phyloP scores from a whole-genome alignment of 345 rosid species.

The Camelina hispida region DNA sequence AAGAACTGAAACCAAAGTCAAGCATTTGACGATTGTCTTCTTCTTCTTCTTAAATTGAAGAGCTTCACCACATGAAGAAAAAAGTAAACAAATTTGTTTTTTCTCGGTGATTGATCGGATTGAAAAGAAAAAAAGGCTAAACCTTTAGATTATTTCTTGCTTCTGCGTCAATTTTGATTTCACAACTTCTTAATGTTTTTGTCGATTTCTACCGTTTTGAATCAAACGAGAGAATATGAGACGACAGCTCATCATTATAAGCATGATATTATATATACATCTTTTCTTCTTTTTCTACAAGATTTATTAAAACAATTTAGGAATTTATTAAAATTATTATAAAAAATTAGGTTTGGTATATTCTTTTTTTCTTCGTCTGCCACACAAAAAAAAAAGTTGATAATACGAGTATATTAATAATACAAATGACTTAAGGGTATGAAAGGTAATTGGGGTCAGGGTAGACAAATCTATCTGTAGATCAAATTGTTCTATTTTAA shows the following conservation, averaged over 20 bases:
- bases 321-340: too few relatives aligned
- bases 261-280: slow-evolving; percentile 15
- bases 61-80: slow-evolving; percentile 27
- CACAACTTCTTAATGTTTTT: slow-evolving; percentile 20
- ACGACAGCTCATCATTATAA: slow-evolving; percentile 40
- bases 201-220: slow-evolving; percentile 40
- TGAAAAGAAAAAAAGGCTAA: slow-evolving; percentile 1
- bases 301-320: too few relatives aligned
- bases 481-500: too few relatives aligned
- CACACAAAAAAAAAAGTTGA: too few relatives aligned
- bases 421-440: too few relatives aligned
- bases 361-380: too few relatives aligned
- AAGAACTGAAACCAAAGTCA: slow-evolving; percentile 38
- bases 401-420: too few relatives aligned
- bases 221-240: slow-evolving; percentile 34
- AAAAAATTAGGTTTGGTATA: too few relatives aligned
- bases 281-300: too few relatives aligned
- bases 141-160: slow-evolving; percentile 8
- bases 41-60: slow-evolving; percentile 27
- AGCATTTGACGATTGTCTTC: slow-evolving; percentile 46
- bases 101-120: slow-evolving; percentile 29
- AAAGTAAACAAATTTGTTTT: not conserved
- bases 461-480: too few relatives aligned
- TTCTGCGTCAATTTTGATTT: slow-evolving; percentile 7
- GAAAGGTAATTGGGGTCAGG: too few relatives aligned